Evolutionary conservation across 2,329 filamentous ascomycete species (phyloP).

Genomic region (Alternaria arbusti): DNA sequence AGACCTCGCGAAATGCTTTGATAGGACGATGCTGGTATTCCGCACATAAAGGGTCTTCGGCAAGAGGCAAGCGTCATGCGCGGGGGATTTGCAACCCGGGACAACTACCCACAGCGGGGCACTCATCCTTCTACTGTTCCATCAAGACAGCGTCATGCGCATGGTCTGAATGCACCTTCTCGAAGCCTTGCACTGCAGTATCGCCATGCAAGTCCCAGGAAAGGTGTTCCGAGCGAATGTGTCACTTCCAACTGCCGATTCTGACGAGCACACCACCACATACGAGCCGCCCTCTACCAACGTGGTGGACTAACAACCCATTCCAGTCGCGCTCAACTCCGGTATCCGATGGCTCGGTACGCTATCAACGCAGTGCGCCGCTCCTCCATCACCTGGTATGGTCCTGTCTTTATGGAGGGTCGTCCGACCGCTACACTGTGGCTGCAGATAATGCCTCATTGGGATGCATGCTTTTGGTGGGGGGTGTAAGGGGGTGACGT

Average conservation of each 20-base stretch:
- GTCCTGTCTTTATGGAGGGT: background rate
- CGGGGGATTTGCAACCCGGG: background rate
- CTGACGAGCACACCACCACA: background rate
- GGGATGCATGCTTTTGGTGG: background rate
- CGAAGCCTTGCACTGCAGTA: background rate
- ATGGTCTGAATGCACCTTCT: background rate
- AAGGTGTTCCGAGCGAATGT: background rate
- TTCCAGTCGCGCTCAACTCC: conserved; percentile 17
- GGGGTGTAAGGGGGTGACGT: background rate
- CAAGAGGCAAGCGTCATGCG: conserved; percentile 11
- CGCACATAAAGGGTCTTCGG: conserved; percentile 1
- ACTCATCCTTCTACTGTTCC: background rate
- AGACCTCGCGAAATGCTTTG: background rate
- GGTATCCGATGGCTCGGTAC: conserved; percentile 13
- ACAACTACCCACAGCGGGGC: conserved; percentile 3
- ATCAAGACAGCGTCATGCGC: background rate
- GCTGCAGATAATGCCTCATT: conserved; percentile 2
- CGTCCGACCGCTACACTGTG: conserved; percentile 4
- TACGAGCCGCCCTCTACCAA: background rate
- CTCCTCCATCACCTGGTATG: background rate
- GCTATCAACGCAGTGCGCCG: conserved; percentile 7
- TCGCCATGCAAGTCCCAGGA: background rate
- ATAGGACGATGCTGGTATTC: background rate
- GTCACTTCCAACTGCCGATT: conserved; percentile 1
- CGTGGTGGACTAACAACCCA: background rate